Evolutionary conservation across 2,329 filamentous ascomycete genomes (phyloP), one percentile per base, ranked within the genome.

Genomic region (Rasamsonia emersonii): DNA sequence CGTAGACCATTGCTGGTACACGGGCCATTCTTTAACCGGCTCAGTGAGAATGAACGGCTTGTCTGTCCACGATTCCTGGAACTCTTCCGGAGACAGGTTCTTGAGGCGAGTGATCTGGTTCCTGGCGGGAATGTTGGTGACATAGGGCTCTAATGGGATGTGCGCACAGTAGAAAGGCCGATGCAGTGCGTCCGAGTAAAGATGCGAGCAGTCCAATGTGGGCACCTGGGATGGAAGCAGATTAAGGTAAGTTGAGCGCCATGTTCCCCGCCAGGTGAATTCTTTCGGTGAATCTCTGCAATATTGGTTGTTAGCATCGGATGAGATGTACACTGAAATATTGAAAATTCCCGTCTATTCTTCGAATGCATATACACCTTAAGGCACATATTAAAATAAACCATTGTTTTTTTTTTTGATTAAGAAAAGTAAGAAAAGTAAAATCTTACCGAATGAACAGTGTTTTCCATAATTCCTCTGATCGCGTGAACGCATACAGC

Each of bases 161-260:
- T 93, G 76, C 27, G 85, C 82, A 63, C 89, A 96, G 44, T 84
- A 80, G 56, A 93, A 96, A 0, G 89, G 89, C 7, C 88, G 76
- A 58, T 95, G 85, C 15, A 96, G 70, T 5, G 83, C 78, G 58
- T 98, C 89, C 9, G 89, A 95, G 58, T 84, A 96, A 31, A 96
- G 76, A 47, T 78, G 75, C 31, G 71, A 71, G 60, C 88, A 94
- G 45, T 82, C 71, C 20, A 93, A 64, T 9, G 60, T 65, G 21
- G 75, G 68, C 28, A 73, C 66, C 36, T 68, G 62, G 9, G 59
- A 56, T 9, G 67, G 54, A 1, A 68, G 64, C 9, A 84, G 64
- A 20, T 70, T 69, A 23, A 93, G 69, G 46, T 80, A 75, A 1
- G 86, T 93, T 18, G 79, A 76, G 44, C 84, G 78, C 89, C 89